These are phyloP conservation scores for Picochlorum sp. DNA, from an alignment of 139 green algal genomes.

Conservation along the genomic window DNA sequence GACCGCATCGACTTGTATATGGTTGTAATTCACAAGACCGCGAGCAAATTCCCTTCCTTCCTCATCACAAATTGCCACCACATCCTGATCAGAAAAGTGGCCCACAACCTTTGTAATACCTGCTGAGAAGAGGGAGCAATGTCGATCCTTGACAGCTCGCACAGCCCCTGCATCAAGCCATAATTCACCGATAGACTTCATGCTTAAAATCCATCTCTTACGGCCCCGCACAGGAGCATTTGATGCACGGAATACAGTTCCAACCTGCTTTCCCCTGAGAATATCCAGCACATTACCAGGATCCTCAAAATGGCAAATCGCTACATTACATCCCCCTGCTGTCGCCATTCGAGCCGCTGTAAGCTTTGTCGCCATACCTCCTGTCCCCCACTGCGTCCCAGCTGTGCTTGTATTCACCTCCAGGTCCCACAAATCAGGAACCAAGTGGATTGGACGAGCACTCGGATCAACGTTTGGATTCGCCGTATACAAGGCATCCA, in stretches of 20 bases:
- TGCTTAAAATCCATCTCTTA: constrained; percentile 80
- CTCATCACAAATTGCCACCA: constrained; percentile 58
- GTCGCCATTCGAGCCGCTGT: constrained; percentile 84
- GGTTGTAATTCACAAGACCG: constrained; percentile 72
- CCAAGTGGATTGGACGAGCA: constrained; percentile 56
- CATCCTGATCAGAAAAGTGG: constrained; percentile 55
- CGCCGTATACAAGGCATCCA: constrained; percentile 82
- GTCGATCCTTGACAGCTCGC: constrained; percentile 51
- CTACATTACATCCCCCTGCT: constrained; percentile 71
- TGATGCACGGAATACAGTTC: constrained; percentile 50
- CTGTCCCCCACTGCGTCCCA: constrained; percentile 80
- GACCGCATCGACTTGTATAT: constrained; percentile 30
- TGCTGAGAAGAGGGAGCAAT: constrained; percentile 72
- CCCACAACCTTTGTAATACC: constrained; percentile 55
- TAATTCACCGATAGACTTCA: constrained; percentile 52
- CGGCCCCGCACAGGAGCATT: constrained; percentile 36
- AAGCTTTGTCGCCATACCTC: constrained; percentile 92
- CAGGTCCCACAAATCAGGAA: constrained; percentile 51
- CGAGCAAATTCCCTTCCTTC: constrained; percentile 69
- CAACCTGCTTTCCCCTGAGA: constrained; percentile 33
- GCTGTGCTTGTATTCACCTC: constrained; percentile 53
- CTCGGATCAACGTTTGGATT: constrained; percentile 51
- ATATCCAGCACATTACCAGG: constrained; percentile 47
- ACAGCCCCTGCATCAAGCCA: constrained; percentile 69
- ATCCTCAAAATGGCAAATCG: constrained; percentile 50